phyloP scores from a whole-genome alignment of 2,329 filamentous ascomycete genomes.

The Ophiosphaerella narmari region DNA sequence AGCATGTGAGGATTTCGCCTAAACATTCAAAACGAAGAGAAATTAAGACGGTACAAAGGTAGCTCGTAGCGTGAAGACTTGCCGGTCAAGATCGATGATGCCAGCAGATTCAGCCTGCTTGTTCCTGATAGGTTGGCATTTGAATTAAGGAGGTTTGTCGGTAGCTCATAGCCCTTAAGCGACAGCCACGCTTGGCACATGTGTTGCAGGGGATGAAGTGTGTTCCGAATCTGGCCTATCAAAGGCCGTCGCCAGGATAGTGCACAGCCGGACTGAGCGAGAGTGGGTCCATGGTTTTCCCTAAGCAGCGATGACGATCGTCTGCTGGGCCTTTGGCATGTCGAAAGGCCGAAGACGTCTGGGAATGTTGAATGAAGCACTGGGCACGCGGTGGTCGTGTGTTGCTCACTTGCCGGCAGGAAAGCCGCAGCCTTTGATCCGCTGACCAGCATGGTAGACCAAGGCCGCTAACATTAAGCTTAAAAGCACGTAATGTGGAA shows the following conservation, averaged over 20 bases:
- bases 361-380: neutral
- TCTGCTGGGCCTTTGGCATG: conserved; percentile 4
- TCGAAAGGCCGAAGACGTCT: neutral
- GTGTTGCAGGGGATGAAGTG: neutral
- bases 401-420: conserved; percentile 10
- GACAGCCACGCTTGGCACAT: conserved; percentile 2
- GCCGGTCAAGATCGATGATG: conserved; percentile 4
- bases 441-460: conserved; percentile 18
- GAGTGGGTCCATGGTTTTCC: conserved; percentile 17
- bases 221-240: too few species aligned
- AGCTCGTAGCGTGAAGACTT: neutral
- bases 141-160: conserved; percentile 10
- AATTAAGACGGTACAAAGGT: neutral
- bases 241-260: neutral
- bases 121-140: conserved; percentile 1
- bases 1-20: neutral
- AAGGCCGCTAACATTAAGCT: conserved; percentile 40
- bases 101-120: neutral
- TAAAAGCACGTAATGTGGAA: conserved; percentile 35
- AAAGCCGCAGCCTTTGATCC: conserved; percentile 12
- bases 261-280: conserved; percentile 9
- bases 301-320: conserved; percentile 9
- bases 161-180: conserved; percentile 2
- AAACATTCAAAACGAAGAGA: neutral
- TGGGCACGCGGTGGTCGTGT: conserved; percentile 3